Percentiles rank a stretch among this genome's conserved stretches.
These are phyloP conservation scores for Adansonia digitata DNA, from an alignment of 345 rosid genomes.

Conservation along the genomic window DNA sequence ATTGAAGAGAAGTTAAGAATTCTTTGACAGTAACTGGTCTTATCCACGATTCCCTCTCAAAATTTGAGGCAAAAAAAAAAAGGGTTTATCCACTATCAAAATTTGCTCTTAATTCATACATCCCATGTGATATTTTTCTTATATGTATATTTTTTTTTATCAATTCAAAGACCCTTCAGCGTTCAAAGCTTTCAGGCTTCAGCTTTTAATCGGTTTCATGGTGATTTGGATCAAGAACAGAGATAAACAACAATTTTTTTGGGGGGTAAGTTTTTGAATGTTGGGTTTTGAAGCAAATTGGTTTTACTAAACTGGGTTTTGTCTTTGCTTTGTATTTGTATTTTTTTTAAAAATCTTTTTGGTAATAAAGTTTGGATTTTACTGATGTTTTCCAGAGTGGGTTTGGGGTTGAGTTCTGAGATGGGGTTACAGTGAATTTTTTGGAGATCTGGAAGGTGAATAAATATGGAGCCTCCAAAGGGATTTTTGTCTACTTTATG, in stretches of 20 bases:
- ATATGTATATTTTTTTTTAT: too few relatives aligned
- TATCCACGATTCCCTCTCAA: slow-evolving; percentile 6
- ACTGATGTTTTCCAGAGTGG: slow-evolving; percentile 4
- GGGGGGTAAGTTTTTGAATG: slow-evolving; percentile 5
- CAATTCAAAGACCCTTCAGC: slow-evolving; percentile 3
- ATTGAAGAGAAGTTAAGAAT: neutral
- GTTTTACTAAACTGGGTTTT: slow-evolving; percentile 9
- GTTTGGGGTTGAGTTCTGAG: slow-evolving; percentile 14
- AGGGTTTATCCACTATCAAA: slow-evolving; percentile 15
- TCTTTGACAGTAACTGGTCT: slow-evolving; percentile 9
- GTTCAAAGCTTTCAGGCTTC: neutral
- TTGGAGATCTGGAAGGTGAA: slow-evolving; percentile 25
- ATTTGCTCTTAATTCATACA: neutral
- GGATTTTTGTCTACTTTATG: slow-evolving; percentile 65
- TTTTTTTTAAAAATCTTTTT: neutral
- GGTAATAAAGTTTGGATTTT: slow-evolving; percentile 6
- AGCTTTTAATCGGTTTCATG: neutral
- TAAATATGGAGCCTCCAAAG: slow-evolving; percentile 72
- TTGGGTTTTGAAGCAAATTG: slow-evolving; percentile 1
- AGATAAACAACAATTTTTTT: slow-evolving; percentile 2
- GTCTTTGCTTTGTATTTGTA: neutral
- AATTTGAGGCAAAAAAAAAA: neutral
- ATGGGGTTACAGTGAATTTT: slow-evolving; percentile 29
- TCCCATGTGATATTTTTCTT: neutral
- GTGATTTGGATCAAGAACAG: slow-evolving; percentile 4